phyloP scores from a whole-genome alignment of 2,329 filamentous ascomycete genomes.

The Cyanodermella asteris region DNA sequence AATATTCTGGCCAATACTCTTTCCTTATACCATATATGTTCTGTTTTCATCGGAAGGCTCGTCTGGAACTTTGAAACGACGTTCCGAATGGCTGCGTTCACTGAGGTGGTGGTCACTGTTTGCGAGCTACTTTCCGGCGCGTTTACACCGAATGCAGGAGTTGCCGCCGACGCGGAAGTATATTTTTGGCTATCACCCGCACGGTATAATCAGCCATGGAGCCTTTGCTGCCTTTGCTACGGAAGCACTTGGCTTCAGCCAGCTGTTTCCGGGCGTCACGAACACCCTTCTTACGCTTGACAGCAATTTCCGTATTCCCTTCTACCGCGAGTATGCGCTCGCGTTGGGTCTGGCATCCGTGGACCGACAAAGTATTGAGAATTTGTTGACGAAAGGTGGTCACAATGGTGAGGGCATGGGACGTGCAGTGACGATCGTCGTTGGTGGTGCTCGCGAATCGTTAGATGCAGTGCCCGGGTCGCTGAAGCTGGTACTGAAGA shows the following conservation, averaged over 20 bases:
- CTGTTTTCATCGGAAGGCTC: slow-evolving; percentile 57
- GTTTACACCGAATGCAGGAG: slow-evolving; percentile 62
- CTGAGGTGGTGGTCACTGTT: slow-evolving; percentile 71
- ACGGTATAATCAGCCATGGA: slow-evolving; percentile 94
- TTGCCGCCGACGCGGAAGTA: slow-evolving; percentile 72
- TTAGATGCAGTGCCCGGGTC: slow-evolving; percentile 66
- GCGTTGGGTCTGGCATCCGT: slow-evolving; percentile 74
- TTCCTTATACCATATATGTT: slow-evolving; percentile 66
- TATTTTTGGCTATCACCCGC: slow-evolving; percentile 91
- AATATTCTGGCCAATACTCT: slow-evolving; percentile 60
- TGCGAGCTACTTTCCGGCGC: slow-evolving; percentile 77
- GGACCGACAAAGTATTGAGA: slow-evolving; percentile 77
- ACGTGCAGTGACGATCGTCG: slow-evolving; percentile 85
- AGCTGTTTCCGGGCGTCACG: slow-evolving; percentile 83
- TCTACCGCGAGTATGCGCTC: slow-evolving; percentile 88
- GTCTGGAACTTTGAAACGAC: slow-evolving; percentile 51
- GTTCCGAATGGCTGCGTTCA: slow-evolving; percentile 52
- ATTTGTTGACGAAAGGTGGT: slow-evolving; percentile 62
- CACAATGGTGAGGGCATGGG: slow-evolving; percentile 64
- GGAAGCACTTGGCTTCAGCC: slow-evolving; percentile 66
- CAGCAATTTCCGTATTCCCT: slow-evolving; percentile 77
- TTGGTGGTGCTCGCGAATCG: slow-evolving; percentile 80
- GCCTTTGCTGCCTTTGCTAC: slow-evolving; percentile 82
- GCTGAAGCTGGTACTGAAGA: slow-evolving; percentile 55
- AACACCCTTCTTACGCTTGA: slow-evolving; percentile 90